phyloP scores from a whole-genome alignment of 1,139 yeast genomes.

The Suhomyces kunorum region DNA sequence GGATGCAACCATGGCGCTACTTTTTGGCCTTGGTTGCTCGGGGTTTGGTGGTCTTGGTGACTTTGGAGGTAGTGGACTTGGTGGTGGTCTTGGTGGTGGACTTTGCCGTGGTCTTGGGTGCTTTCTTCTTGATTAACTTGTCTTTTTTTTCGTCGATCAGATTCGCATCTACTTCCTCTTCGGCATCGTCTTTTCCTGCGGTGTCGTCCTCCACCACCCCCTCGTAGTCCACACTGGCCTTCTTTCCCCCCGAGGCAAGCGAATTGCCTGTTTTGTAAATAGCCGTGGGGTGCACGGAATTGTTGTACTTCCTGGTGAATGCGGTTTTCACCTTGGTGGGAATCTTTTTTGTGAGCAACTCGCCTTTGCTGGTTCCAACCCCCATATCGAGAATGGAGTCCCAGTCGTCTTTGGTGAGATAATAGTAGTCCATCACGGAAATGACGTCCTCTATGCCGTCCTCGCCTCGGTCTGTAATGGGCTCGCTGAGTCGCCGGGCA shows the following conservation, averaged over 20 bases:
- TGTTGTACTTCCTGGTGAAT: slow-evolving; percentile 83
- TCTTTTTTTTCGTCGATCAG: slow-evolving; percentile 44
- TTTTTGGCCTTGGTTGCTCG: background rate
- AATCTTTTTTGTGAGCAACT: slow-evolving; percentile 55
- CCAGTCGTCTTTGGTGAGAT: slow-evolving; percentile 88
- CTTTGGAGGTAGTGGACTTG: background rate
- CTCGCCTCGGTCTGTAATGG: slow-evolving; percentile 52
- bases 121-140: slow-evolving; percentile 41
- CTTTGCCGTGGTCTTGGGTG: slow-evolving; percentile 13
- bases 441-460: slow-evolving; percentile 71
- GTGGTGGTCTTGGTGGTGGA: too few species aligned
- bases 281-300: slow-evolving; percentile 78
- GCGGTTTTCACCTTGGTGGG: slow-evolving; percentile 77
- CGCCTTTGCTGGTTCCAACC: slow-evolving; percentile 58
- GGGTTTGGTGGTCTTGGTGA: slow-evolving; percentile 1
- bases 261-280: slow-evolving; percentile 71
- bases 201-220: slow-evolving; percentile 69
- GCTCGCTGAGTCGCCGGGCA: slow-evolving; percentile 54
- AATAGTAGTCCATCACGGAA: slow-evolving; percentile 75
- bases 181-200: slow-evolving; percentile 36
- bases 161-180: slow-evolving; percentile 29
- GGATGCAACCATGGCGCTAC: too few species aligned
- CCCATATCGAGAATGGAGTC: slow-evolving; percentile 81
- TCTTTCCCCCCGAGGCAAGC: slow-evolving; percentile 39
- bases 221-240: slow-evolving; percentile 52